Base-by-base conservation (phyloP, 2,329 filamentous ascomycete species). In the Setomelanomma holmii region DNA sequence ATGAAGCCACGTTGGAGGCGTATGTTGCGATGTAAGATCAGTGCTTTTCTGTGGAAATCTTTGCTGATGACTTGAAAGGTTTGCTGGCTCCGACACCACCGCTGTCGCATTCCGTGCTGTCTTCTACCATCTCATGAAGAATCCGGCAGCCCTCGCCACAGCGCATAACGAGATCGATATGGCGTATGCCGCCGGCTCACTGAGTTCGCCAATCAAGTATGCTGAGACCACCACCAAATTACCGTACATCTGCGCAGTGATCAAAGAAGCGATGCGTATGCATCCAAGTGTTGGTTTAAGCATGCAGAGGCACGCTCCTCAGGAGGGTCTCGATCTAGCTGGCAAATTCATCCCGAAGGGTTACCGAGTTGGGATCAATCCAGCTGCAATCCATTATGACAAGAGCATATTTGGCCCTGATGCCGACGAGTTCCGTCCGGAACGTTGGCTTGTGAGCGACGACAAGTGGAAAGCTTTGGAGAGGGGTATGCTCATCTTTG, bases 221-320 rank as follows among this genome's bases (percentile, higher is more conserved):
- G 38, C 40, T 2, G 55, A 66, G n/a, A 40, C 51, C 4, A 52
- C 48, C 4, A 53, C 30, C 12, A 42, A 42, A 12, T 63, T 79
- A 5, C 74, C 75, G 0, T 80, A 78, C 52, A 53, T 79, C 5
- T 72, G 75, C 48, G 77, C 76, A 1, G 75, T 71, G 36, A 76
- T 79, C 63, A 79, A 78, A 49, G 78, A 80, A 58, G 75, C 71
- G 1, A 57, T 78, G 7, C 67, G 78, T 3, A 68, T 79, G 46
- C 76, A 77, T 40, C 77, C 78, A 1, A 59, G 57, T 27, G 58
- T 67, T 12, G 50, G 27, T 3, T 41, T 66, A 6, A 39, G 53
- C 12, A 54, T 70, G 23, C 58, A 51, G 17, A 47, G 67, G 33
- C 27, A 55, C 7, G 56, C 64, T 8, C 68, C 66, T 1, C 22